Percentiles rank a stretch among this genome's conserved stretches.
Evolutionary conservation across 108 stramenopile genomes (phyloP).

Genomic region (Cyclotella atomus): DNA sequence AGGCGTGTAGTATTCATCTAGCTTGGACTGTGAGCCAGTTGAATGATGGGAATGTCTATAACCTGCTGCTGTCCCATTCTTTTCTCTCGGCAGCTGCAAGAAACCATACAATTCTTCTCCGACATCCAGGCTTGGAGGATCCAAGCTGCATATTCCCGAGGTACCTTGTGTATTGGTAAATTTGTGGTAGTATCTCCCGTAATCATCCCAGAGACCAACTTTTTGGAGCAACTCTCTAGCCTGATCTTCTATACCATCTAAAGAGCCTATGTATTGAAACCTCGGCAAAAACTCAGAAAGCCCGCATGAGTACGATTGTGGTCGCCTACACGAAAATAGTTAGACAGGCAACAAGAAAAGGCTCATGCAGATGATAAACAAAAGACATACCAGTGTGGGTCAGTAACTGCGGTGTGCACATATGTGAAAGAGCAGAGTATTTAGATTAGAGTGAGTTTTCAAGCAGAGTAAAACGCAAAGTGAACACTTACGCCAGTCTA

Average conservation of each 20-base stretch:
- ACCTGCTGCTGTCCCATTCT: neutral
- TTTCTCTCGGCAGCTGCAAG: constrained; percentile 11
- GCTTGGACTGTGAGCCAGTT: constrained; percentile 29
- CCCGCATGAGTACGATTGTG: constrained; percentile 49
- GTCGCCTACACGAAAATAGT: constrained; percentile 7
- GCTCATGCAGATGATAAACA: neutral
- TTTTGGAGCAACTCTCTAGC: constrained; percentile 43
- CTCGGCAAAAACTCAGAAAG: constrained; percentile 39
- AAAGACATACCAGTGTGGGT: constrained; percentile 42
- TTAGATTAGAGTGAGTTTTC: neutral
- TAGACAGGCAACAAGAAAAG: neutral
- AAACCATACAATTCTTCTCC: constrained; percentile 29
- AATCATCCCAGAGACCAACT: constrained; percentile 54
- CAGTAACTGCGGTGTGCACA: neutral
- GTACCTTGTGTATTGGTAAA: neutral
- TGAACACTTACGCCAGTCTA: constrained; percentile 26
- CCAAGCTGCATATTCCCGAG: neutral
- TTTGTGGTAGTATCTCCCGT: constrained; percentile 35
- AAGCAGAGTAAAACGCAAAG: neutral
- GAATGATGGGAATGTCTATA: constrained; percentile 25
- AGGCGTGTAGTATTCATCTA: constrained; percentile 26
- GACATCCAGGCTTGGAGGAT: constrained; percentile 7
- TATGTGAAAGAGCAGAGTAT: neutral
- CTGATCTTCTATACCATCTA: constrained; percentile 47
- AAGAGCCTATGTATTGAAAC: constrained; percentile 51